Evolutionary conservation across 352 stramenopile species (phyloP).

Genomic region (Globisporangium mamillatum): DNA sequence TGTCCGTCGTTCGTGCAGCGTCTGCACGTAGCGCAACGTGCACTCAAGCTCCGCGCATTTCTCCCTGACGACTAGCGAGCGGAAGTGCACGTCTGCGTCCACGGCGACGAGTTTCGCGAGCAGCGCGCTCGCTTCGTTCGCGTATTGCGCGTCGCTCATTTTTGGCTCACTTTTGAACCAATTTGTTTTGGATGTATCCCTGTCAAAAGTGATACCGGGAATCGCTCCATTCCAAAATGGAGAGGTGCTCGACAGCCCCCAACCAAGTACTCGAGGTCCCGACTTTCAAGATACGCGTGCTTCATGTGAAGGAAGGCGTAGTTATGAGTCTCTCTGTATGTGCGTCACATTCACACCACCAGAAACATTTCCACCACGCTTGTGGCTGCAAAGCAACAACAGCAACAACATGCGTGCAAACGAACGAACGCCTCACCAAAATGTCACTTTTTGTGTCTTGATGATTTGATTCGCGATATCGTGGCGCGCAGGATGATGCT

Average conservation of each 20-base stretch:
- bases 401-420: too few relatives aligned
- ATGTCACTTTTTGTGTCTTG: slow-evolving; percentile 9
- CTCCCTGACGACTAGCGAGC: slow-evolving; percentile 22
- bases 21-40: slow-evolving; percentile 23
- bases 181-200: background rate
- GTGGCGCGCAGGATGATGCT: background rate
- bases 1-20: background rate
- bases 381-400: background rate
- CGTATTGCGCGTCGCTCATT: background rate
- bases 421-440: background rate
- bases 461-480: background rate
- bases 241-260: background rate
- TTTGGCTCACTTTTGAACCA: slow-evolving; percentile 2
- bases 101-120: slow-evolving; percentile 12
- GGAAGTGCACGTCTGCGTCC: slow-evolving; percentile 41
- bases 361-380: too few relatives aligned
- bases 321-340: too few relatives aligned
- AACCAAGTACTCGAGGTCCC: background rate
- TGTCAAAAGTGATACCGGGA: slow-evolving; percentile 2
- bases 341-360: too few relatives aligned
- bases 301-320: background rate
- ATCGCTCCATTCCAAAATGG: background rate
- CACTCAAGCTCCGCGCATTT: slow-evolving; percentile 41
- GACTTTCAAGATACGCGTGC: background rate
- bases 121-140: slow-evolving; percentile 10